These are phyloP conservation scores for Tripidium arundinaceum DNA, from an alignment of 202 grass and related monocot genomes.

Conservation along the genomic window DNA sequence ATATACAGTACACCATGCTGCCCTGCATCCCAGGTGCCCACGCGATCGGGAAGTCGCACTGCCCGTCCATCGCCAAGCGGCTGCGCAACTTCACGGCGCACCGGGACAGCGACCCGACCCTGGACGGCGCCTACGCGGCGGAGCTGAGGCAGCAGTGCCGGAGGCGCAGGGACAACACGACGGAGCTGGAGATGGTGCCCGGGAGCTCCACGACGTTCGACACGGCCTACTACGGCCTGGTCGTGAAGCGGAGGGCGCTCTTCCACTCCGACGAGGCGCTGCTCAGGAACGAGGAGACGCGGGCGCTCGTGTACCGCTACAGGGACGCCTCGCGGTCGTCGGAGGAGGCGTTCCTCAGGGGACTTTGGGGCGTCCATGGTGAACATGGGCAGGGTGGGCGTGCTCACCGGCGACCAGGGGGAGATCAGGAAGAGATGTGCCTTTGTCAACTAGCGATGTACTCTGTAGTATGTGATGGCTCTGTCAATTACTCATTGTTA, in stretches of 20 bases:
- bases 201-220: slow-evolving; percentile 36
- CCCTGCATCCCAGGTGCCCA: too few species aligned
- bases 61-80: slow-evolving; percentile 31
- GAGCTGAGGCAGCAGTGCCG: slow-evolving; percentile 17
- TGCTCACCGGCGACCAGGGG: slow-evolving; percentile 45
- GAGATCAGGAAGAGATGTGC: slow-evolving; percentile 54
- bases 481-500: too few species aligned
- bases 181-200: slow-evolving; percentile 44
- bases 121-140: slow-evolving; percentile 22
- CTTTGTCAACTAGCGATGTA: slow-evolving; percentile 24
- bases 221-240: slow-evolving; percentile 37
- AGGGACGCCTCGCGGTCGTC: not conserved
- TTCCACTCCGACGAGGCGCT: slow-evolving; percentile 52
- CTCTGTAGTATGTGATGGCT: too few species aligned
- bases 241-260: slow-evolving; percentile 23
- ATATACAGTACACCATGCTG: too few species aligned
- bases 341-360: slow-evolving; percentile 42
- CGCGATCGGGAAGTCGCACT: slow-evolving; percentile 42
- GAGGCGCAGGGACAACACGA: slow-evolving; percentile 22
- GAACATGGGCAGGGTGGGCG: slow-evolving; percentile 62
- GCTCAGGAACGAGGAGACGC: slow-evolving; percentile 25
- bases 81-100: slow-evolving; percentile 40
- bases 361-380: slow-evolving; percentile 64
- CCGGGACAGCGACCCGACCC: slow-evolving; percentile 31
- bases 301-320: slow-evolving; percentile 15